phyloP scores from a whole-genome alignment of 208 protist genomes.

The Wallacemonas collosoma region DNA sequence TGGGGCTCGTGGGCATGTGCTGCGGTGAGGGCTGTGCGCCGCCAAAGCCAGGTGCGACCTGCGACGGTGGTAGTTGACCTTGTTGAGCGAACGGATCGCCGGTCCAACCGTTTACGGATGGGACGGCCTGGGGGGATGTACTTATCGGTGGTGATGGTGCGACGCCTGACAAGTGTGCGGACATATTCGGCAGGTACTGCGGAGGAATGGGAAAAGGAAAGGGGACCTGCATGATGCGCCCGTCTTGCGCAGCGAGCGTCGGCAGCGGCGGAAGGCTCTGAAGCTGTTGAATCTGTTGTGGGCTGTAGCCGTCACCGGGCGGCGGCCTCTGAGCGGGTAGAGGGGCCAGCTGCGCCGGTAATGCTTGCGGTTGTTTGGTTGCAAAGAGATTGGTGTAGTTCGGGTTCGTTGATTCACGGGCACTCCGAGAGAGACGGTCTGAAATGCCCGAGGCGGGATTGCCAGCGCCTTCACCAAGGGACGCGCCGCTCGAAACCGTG shows the following conservation, averaged over 20 bases:
- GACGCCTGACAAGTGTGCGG: not conserved
- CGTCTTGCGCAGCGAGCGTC: slow-evolving; percentile 9
- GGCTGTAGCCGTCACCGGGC: slow-evolving; percentile 1
- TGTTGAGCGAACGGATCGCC: not conserved
- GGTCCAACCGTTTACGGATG: not conserved
- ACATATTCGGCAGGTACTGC: slow-evolving; percentile 1
- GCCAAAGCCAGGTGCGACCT: not conserved
- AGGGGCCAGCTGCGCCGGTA: slow-evolving; percentile 7
- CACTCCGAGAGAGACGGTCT: slow-evolving; percentile 4
- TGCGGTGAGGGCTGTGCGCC: not conserved
- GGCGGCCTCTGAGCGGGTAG: slow-evolving; percentile 5
- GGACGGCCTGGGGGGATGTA: not conserved
- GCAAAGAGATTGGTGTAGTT: slow-evolving; percentile 17
- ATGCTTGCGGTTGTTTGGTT: slow-evolving; percentile 1
- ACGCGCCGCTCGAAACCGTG: slow-evolving; percentile 4
- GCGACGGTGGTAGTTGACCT: not conserved
- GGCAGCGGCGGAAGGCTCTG: slow-evolving; percentile 17
- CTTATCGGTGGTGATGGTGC: not conserved
- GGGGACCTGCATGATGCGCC: slow-evolving; percentile 13
- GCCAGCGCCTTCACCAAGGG: not conserved
- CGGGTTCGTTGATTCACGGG: slow-evolving; percentile 6
- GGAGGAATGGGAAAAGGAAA: slow-evolving; percentile 22
- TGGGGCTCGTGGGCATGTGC: not conserved
- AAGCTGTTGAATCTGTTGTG: slow-evolving; percentile 12
- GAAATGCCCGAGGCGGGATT: not conserved